A percentile compares a stretch with the other conserved stretches of the same genome.
Evolutionary conservation across 139 green algal species (phyloP).

Genomic region (Yamagishiella unicocca): DNA sequence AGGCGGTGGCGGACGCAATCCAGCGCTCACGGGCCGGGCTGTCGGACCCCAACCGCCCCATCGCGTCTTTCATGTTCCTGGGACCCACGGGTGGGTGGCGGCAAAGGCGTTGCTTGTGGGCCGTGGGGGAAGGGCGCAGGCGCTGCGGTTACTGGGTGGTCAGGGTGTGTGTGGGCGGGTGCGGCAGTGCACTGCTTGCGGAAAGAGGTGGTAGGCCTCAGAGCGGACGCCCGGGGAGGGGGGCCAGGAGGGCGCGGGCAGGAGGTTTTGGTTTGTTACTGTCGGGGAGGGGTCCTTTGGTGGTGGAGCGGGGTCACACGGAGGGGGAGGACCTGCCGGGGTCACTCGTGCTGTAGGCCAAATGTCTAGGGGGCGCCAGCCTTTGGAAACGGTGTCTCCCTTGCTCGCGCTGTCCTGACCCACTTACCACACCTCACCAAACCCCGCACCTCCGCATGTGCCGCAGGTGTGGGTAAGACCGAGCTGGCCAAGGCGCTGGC

Average conservation of each 20-base stretch:
- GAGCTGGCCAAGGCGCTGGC: slow-evolving; percentile 97
- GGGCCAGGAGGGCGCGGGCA: too few relatives aligned
- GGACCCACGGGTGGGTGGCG: slow-evolving; percentile 85
- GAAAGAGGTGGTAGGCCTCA: too few relatives aligned
- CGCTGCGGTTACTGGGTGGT: too few relatives aligned
- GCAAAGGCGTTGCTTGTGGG: too few relatives aligned
- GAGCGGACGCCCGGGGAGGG: too few relatives aligned
- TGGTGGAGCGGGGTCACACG: too few relatives aligned
- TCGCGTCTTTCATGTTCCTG: slow-evolving; percentile 99
- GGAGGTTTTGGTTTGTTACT: too few relatives aligned
- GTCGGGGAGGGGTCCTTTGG: too few relatives aligned
- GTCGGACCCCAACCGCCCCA: slow-evolving; percentile 84
- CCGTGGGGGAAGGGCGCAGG: neutral
- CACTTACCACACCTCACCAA: neutral
- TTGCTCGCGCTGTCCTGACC: neutral
- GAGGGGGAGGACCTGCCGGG: too few relatives aligned
- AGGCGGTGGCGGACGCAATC: slow-evolving; percentile 94
- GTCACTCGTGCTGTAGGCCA: too few relatives aligned
- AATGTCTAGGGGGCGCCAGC: too few relatives aligned
- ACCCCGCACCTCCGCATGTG: neutral
- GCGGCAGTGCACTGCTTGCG: neutral
- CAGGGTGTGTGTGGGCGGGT: neutral
- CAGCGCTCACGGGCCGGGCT: slow-evolving; percentile 95
- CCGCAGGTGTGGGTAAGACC: slow-evolving; percentile 95
- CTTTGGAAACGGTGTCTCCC: neutral